A percentile compares a stretch with the other conserved stretches of the same genome.
phyloP scores from a whole-genome alignment of 176 grass and related monocot genomes.

The Bromus sterilis region DNA sequence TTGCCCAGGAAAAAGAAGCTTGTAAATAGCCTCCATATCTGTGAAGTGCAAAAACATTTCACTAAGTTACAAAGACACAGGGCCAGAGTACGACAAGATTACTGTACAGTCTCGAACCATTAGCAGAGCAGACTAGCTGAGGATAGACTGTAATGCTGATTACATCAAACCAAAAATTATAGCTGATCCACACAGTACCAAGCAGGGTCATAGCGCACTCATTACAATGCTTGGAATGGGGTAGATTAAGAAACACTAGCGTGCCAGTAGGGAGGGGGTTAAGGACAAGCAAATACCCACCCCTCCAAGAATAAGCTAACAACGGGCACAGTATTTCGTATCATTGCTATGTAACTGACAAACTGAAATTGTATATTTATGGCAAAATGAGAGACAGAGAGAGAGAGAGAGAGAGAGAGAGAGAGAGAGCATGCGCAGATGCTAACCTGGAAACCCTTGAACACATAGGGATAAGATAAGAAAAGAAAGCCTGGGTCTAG shows the following conservation, averaged over 20 bases:
- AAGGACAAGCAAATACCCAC: not conserved
- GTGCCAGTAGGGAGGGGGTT: not conserved
- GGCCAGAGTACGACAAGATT: not conserved
- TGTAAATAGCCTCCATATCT: slow-evolving; percentile 88
- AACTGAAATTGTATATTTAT: not conserved
- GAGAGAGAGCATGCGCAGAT: not conserved
- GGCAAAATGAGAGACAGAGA: not conserved
- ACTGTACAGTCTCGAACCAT: not conserved
- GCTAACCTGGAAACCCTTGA: slow-evolving; percentile 62
- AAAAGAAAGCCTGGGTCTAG: not conserved
- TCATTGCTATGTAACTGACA: not conserved
- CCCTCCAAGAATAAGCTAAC: not conserved
- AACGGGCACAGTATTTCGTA: not conserved
- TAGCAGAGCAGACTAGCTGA: not conserved
- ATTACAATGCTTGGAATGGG: not conserved
- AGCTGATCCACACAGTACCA: not conserved
- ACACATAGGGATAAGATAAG: slow-evolving; percentile 37
- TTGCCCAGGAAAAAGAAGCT: slow-evolving; percentile 66
- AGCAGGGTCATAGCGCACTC: not conserved
- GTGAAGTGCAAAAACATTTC: slow-evolving; percentile 3
- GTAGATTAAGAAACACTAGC: not conserved
- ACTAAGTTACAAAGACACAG: not conserved
- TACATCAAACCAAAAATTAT: not conserved
- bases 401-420: not conserved
- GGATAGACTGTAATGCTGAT: not conserved